phyloP scores from a whole-genome alignment of 345 rosid genomes.

The Salix exigua region DNA sequence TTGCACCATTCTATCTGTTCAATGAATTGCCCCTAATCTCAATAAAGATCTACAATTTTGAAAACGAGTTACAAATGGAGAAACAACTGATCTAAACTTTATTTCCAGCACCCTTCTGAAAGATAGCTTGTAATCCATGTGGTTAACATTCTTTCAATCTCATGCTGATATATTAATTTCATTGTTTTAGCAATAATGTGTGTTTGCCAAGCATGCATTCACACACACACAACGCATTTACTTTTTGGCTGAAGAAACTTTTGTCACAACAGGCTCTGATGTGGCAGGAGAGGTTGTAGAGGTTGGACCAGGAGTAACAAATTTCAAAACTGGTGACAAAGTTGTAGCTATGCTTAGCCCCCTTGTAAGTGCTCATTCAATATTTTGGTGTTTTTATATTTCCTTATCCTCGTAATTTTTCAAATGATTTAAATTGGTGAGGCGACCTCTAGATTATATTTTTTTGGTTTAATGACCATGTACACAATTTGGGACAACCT shows the following conservation, averaged over 20 bases:
- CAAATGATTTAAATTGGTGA: neutral
- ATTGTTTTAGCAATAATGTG: neutral
- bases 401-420: neutral
- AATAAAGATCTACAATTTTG: no score
- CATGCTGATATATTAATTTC: no score
- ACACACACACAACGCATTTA: neutral
- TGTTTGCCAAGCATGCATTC: neutral
- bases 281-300: conserved; percentile 19
- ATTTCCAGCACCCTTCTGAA: no score
- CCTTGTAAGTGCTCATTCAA: conserved; percentile 5
- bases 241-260: neutral
- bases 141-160: no score
- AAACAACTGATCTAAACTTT: no score
- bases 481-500: no score
- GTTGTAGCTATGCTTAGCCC: conserved; percentile 2
- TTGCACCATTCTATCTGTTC: no score
- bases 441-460: no score
- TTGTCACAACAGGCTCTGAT: conserved; percentile 15
- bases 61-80: no score
- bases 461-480: no score
- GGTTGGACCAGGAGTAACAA: conserved; percentile 13
- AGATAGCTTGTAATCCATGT: no score
- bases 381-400: neutral
- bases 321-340: conserved; percentile 16
- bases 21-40: no score